phyloP scores from a whole-genome alignment of 441 rosid species.

The Viola pubescens region DNA sequence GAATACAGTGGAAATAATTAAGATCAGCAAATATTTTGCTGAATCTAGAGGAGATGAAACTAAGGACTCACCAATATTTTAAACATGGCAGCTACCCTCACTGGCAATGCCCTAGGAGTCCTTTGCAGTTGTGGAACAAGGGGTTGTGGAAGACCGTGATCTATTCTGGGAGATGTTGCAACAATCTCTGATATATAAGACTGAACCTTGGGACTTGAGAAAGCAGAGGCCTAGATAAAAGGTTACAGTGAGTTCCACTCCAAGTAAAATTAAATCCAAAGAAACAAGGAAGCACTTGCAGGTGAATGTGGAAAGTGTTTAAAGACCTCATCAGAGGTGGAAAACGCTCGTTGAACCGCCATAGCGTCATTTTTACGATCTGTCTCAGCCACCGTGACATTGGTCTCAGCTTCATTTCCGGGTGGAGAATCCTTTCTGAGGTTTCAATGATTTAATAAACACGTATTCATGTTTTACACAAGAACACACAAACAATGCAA shows the following conservation, averaged over 20 bases:
- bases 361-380: slow-evolving; percentile 79
- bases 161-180: slow-evolving; percentile 48
- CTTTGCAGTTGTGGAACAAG: slow-evolving; percentile 66
- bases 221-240: slow-evolving; percentile 46
- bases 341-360: slow-evolving; percentile 88
- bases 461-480: slow-evolving; percentile 11
- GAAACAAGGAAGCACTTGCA: background rate
- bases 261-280: slow-evolving; percentile 5
- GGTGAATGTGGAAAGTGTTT: slow-evolving; percentile 2
- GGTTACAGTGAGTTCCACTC: slow-evolving; percentile 19
- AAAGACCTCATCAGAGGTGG: slow-evolving; percentile 54
- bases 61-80: slow-evolving; percentile 63
- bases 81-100: slow-evolving; percentile 85
- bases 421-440: slow-evolving; percentile 61
- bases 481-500: slow-evolving; percentile 10
- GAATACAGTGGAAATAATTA: slow-evolving; percentile 1
- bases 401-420: slow-evolving; percentile 34
- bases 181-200: slow-evolving; percentile 61
- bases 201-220: slow-evolving; percentile 48
- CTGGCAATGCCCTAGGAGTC: slow-evolving; percentile 57
- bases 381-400: slow-evolving; percentile 41
- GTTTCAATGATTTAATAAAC: slow-evolving; percentile 19
- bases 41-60: background rate
- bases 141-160: slow-evolving; percentile 40
- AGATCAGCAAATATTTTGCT: background rate